These are phyloP conservation scores for Arthrobotrys entomopaga DNA, from an alignment of 2,329 filamentous ascomycete species.

Conservation along the genomic window DNA sequence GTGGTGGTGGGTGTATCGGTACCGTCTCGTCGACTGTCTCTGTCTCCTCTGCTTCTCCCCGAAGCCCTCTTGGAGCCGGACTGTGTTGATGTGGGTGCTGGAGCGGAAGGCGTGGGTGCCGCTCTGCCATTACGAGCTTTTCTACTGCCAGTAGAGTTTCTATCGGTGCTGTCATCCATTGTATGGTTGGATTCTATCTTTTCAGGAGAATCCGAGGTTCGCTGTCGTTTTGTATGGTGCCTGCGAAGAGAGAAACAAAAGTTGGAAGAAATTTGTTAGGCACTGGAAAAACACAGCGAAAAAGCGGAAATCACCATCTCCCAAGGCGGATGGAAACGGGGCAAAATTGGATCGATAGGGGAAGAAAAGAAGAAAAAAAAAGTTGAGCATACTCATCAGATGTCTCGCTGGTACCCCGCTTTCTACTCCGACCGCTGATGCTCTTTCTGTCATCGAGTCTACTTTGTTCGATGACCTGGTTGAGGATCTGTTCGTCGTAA, in stretches of 20 bases:
- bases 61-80: constrained; percentile 47
- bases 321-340: constrained; percentile 10
- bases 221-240: constrained; percentile 74
- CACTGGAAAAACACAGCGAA: constrained; percentile 34
- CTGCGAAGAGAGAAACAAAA: constrained; percentile 15
- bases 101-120: constrained; percentile 58
- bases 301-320: constrained; percentile 17
- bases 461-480: constrained; percentile 94
- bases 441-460: constrained; percentile 78
- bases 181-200: constrained; percentile 71
- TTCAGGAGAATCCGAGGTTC: constrained; percentile 80
- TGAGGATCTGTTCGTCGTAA: constrained; percentile 91
- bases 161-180: constrained; percentile 72
- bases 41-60: constrained; percentile 47
- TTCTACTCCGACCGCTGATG: constrained; percentile 73
- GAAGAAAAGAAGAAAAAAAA: not conserved
- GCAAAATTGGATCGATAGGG: too few species aligned
- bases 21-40: constrained; percentile 55
- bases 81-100: constrained; percentile 53
- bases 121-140: constrained; percentile 66
- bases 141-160: constrained; percentile 68
- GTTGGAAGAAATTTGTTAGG: constrained; percentile 56
- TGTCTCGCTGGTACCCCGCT: constrained; percentile 87
- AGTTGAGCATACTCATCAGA: constrained; percentile 82
- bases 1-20: constrained; percentile 51